phyloP scores from a whole-genome alignment of 768 basidiomycete species.

The Lactarius hatsudake region DNA sequence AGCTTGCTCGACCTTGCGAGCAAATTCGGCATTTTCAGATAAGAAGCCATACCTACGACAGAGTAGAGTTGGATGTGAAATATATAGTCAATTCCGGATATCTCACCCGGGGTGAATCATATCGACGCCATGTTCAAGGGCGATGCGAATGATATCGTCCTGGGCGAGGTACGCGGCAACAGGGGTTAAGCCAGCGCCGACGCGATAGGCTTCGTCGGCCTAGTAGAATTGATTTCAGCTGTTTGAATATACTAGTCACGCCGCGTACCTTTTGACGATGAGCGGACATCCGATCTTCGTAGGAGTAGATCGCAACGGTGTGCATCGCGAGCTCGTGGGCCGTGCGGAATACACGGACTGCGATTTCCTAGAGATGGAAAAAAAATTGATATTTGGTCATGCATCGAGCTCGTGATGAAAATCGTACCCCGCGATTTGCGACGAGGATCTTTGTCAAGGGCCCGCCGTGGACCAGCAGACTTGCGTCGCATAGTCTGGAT shows the following conservation, averaged over 20 bases:
- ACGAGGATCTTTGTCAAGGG: conserved; percentile 90
- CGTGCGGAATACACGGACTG: conserved; percentile 96
- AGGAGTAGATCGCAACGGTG: conserved; percentile 98
- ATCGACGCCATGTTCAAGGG: conserved; percentile 97
- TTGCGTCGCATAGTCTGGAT: conserved; percentile 90
- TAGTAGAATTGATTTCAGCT: conserved; percentile 33
- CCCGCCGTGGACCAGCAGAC: conserved; percentile 86
- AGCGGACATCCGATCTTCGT: conserved; percentile 92
- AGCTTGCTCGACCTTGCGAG: conserved; percentile 96
- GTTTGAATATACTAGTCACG: neutral
- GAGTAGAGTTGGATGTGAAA: neutral
- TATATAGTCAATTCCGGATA: neutral
- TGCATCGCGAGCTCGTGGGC: conserved; percentile 99
- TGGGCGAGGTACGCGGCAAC: conserved; percentile 97
- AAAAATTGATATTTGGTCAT: neutral
- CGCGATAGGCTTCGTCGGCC: conserved; percentile 99
- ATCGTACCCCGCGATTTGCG: conserved; percentile 83
- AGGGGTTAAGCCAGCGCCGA: conserved; percentile 93
- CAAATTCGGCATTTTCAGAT: conserved; percentile 95
- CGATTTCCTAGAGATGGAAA: conserved; percentile 74
- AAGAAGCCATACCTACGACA: conserved; percentile 86
- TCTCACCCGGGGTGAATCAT: conserved; percentile 98
- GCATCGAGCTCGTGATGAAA: conserved; percentile 18
- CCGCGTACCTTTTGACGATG: conserved; percentile 90
- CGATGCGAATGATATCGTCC: conserved; percentile 94